A percentile compares a stretch with the other conserved stretches of the same genome.
Conservation (phyloP, 2,329 filamentous ascomycete genomes). For the Fusarium sp. region DNA sequence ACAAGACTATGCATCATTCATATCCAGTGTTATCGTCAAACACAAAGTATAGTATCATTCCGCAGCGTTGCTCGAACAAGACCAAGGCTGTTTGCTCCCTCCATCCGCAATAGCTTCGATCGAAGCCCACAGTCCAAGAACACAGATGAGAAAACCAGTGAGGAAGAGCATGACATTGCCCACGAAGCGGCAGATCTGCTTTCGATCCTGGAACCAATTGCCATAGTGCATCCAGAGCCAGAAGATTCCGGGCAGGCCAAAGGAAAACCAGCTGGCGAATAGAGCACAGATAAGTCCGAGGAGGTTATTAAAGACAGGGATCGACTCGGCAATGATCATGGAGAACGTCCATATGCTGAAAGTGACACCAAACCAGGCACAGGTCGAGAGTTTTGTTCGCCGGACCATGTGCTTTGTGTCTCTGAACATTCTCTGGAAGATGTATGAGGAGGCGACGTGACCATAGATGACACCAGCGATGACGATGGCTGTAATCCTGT, state of each 20-base stretch:
- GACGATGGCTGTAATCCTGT: constrained; percentile 57
- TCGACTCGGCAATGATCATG: constrained; percentile 73
- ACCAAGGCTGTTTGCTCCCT: constrained; percentile 48
- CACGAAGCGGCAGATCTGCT: constrained; percentile 46
- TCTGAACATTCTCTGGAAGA: constrained; percentile 70
- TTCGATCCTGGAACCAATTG: constrained; percentile 49
- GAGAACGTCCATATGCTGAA: constrained; percentile 65
- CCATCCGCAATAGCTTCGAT: constrained; percentile 49
- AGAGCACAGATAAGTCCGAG: constrained; percentile 69
- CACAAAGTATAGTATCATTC: constrained; percentile 5
- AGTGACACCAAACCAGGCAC: constrained; percentile 68
- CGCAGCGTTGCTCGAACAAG: constrained; percentile 46
- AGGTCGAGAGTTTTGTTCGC: constrained; percentile 59
- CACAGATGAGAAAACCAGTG: constrained; percentile 49
- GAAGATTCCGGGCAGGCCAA: constrained; percentile 57
- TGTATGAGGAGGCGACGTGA: constrained; percentile 71
- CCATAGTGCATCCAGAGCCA: constrained; percentile 60
- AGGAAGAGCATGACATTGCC: constrained; percentile 48
- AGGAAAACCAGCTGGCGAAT: constrained; percentile 74
- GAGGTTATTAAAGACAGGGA: constrained; percentile 74
- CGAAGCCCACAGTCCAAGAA: constrained; percentile 52
- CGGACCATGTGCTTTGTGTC: constrained; percentile 64
- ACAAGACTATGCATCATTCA: constrained; percentile 10
- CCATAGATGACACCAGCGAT: constrained; percentile 77
- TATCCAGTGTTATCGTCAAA: neutral